Base-by-base conservation (phyloP, 2,329 filamentous ascomycete species). In the Sordariomycetes sp. region DNA sequence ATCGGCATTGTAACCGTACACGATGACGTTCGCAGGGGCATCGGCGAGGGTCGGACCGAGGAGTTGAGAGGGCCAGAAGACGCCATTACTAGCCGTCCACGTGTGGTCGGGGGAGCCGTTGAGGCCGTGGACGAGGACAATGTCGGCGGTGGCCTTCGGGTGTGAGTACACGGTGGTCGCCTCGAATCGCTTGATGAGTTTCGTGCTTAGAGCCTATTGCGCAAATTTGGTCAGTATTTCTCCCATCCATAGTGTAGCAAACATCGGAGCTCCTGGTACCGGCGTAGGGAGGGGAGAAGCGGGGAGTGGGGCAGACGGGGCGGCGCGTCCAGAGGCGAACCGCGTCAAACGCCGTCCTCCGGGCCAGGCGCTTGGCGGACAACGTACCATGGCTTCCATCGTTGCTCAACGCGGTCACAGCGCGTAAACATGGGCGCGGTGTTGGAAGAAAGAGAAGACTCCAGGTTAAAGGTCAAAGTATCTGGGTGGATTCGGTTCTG, bases 1-100 rank as follows among this genome's bases (percentile, higher is more conserved):
- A 59, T 88, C 85, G 25, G 87, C 86, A 67, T 90, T 88, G 68
- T 90, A 90, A 25, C 87, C 87, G 66, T 89, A 90, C 1, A 86
- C 85, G 58, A 90, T 70, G 22, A 90, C 74, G 56, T 88, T 83
- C 57, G 84, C 85, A 25, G 79, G 79, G 12, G 76, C 74, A 11
- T 76, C 72, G 57, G 76, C 77, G 18, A 90, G 72, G 2, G 85
- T 77, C 1, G 71, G 32, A 4, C 25, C 46, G 1, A 90, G 76
- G 16, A 90, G 76, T 61, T 89, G 82, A 14, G 76, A 71, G 0
- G 87, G 87, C 87, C 87, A 90, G 70, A 86, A 89, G 34, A 82
- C 74, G 46, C 77, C 77, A 61, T 82, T 78, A 61, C 71, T 71
- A 20, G 78, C 71, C 3, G 75, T 79, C 80, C 87, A 90, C 53